Base-by-base conservation (phyloP, 805 yeast species). In the Blastobotrys terrestris region DNA sequence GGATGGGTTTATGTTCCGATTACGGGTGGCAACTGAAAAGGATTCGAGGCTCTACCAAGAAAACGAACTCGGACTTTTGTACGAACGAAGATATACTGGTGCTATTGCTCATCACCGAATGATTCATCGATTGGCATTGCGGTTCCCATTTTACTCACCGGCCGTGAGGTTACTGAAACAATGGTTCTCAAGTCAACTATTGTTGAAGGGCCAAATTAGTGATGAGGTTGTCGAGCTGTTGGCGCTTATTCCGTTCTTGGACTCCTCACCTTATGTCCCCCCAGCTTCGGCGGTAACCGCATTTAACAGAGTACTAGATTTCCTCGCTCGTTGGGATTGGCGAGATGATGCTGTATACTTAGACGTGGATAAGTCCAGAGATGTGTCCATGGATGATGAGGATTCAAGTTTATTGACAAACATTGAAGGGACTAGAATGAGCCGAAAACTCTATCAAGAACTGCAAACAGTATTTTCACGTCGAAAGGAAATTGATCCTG, bases 261-360 rank as follows among this genome's bases (percentile, higher is more conserved):
- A 90, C 63, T 84, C 91, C 6, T 83, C 87, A 0, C 96, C 97
- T n/a, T 91, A 78, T 70, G 76, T 81, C 1, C 77, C 81, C 1
- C 98, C 99, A 2, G 80, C 84, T 22, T 83, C 92, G 52, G 81
- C 85, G 6, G 84, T 82, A 56, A 77, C 85, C 52, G 99, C 96
- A 3, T 89, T 94, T 65, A 71, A 87, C 54, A 83, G 94, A 54
- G 77, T 84, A 11, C 66, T 94, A 40, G 73, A 79, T 46, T 87
- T 85, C 61, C 67, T 94, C 45, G 77, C 95, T 21, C 70, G 70
- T 44, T 94, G 99, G 99, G 90, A 94, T 67, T 94, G 99, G 99
- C 85, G 80, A 61, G 95, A 87, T 57, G 89, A 85, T 46, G 85
- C 96, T 0, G 70, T 94, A 55, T 79, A 91, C 51, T 70, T 94